Base-by-base conservation (phyloP, 768 basidiomycete species). In the Lepiota brunneoincarnata region DNA sequence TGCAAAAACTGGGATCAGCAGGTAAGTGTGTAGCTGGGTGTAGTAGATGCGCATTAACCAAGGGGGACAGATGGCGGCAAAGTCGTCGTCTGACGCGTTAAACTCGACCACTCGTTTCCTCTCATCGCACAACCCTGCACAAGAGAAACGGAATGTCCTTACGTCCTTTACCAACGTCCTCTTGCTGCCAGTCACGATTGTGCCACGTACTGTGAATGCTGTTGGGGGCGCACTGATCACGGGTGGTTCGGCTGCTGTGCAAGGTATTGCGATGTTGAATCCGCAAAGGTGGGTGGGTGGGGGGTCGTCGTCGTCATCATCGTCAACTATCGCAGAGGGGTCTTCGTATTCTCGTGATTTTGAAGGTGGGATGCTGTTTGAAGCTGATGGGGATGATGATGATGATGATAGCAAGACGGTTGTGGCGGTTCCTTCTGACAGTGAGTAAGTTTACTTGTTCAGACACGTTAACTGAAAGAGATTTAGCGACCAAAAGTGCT, bases 141-240 rank as follows among this genome's bases (percentile, higher is more conserved):
- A 84, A 57, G 83, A 95, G 55, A 99, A 99, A 64, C 85, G 92
- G 38, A 97, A 89, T 61, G 91, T 98, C 6, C 79, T 98, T 1
- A 88, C 93, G 0, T 91, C 93, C 0, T 98, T 99, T 68, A 90
- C 91, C 2, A 87, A 91, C 56, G 80, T 93, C 1, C 83, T 99
- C 5, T 74, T 98, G 0, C 75, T 98, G 0, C 96, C 97, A 0
- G 97, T 99, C 15, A 97, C 95, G 1, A 96, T 98, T 66, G 94
- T 98, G 2, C 96, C 96, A 0, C 84, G 90, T 12, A 82, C 83
- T 0, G 86, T 87, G 15, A 83, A 83, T 12, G 83, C 78, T 3
- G 85, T 89, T 6, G 86, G 87, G 6, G 85, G 81, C 11, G 86
- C 79, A 0, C 69, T 87, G 28, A 79, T 84, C 46, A 85, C 87